A percentile compares a stretch with the other conserved stretches of the same genome.
phyloP scores from a whole-genome alignment of 805 yeast genomes.

The Candida golubevii region DNA sequence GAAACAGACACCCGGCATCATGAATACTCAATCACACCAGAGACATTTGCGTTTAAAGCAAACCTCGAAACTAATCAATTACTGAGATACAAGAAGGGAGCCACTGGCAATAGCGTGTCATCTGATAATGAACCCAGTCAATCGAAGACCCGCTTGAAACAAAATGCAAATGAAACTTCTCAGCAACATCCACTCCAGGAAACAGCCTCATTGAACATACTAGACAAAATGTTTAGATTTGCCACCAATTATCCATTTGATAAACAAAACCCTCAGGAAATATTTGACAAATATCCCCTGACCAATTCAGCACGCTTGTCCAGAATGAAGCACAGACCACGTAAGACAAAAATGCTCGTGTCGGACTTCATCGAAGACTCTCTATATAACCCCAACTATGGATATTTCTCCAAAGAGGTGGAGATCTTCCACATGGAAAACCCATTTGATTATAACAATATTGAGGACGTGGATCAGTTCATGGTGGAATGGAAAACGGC shows the following conservation, averaged over 20 bases:
- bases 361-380: conserved; percentile 84
- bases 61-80: conserved; percentile 10
- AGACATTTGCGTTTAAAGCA: conserved; percentile 42
- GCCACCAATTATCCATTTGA: conserved; percentile 42
- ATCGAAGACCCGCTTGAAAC: too few species aligned
- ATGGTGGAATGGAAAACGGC: conserved; percentile 63
- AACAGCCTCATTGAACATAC: conserved; percentile 20
- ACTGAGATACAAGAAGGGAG: too few species aligned
- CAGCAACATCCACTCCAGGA: conserved; percentile 26
- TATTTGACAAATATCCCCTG: conserved; percentile 33
- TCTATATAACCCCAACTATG: conserved; percentile 74
- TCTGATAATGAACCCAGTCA: too few species aligned
- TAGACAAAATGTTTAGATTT: conserved; percentile 35
- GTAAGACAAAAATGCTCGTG: conserved; percentile 61
- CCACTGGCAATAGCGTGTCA: too few species aligned
- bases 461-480: conserved; percentile 65
- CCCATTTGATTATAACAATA: conserved; percentile 58
- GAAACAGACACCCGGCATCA: conserved; percentile 27
- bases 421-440: conserved; percentile 66
- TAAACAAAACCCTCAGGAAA: conserved; percentile 34
- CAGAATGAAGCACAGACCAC: conserved; percentile 46
- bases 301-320: conserved; percentile 32
- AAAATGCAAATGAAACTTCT: too few species aligned
- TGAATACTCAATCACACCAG: conserved; percentile 43
- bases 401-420: conserved; percentile 76